phyloP scores from a whole-genome alignment of 2,329 filamentous ascomycete species.

The Fusarium multiceps region DNA sequence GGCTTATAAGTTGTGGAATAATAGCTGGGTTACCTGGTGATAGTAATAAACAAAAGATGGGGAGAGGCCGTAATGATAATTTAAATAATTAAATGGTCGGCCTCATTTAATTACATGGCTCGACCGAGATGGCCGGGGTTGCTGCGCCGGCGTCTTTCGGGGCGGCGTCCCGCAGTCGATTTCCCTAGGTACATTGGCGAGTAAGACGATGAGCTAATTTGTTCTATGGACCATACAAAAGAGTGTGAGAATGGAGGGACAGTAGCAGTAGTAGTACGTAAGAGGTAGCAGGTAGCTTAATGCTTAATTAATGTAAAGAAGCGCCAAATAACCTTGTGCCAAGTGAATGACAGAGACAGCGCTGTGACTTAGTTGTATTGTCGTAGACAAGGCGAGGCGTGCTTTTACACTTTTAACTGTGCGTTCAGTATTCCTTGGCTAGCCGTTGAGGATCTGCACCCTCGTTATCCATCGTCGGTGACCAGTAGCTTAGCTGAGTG shows the following conservation, averaged over 20 bases:
- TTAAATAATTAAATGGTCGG: conserved; percentile 22
- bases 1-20: conserved; percentile 30
- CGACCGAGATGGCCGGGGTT: conserved; percentile 27
- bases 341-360: neutral
- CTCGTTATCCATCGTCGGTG: conserved; percentile 6
- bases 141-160: conserved; percentile 23
- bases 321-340: conserved; percentile 12
- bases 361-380: neutral
- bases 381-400: neutral
- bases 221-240: conserved; percentile 5
- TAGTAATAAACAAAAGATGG: conserved; percentile 36
- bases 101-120: conserved; percentile 36
- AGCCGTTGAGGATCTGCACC: conserved; percentile 27
- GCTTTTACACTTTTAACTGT: conserved; percentile 1
- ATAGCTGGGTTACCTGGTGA: conserved; percentile 15
- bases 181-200: conserved; percentile 18
- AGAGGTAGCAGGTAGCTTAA: conserved; percentile 8
- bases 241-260: neutral
- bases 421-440: neutral
- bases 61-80: conserved; percentile 1
- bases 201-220: conserved; percentile 26
- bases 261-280: neutral
- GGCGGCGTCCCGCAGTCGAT: conserved; percentile 27
- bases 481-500: conserved; percentile 4
- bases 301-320: conserved; percentile 7